Conservation (phyloP, 108 stramenopile species). For the Nitzschia inconspicua region DNA sequence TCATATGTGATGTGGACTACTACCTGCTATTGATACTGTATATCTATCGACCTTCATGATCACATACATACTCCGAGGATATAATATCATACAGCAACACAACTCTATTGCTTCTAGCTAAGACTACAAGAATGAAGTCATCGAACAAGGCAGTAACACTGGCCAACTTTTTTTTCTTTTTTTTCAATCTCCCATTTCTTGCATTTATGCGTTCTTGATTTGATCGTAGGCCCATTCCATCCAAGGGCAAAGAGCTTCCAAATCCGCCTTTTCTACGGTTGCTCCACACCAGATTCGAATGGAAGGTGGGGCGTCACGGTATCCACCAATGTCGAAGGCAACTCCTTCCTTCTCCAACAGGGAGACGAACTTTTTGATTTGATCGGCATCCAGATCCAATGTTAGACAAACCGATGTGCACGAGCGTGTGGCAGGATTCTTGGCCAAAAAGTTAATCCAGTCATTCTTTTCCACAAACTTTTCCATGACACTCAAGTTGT, state of each 20-base stretch:
- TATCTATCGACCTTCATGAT: too few relatives aligned
- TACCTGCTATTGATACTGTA: too few relatives aligned
- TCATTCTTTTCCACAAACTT: constrained; percentile 92
- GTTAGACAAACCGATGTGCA: constrained; percentile 97
- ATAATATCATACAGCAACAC: too few relatives aligned
- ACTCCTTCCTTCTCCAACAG: constrained; percentile 93
- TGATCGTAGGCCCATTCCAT: constrained; percentile 94
- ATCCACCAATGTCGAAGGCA: constrained; percentile 97
- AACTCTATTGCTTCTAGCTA: too few relatives aligned
- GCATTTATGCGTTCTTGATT: constrained; percentile 48
- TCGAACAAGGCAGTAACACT: too few relatives aligned
- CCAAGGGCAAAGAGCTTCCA: constrained; percentile 98
- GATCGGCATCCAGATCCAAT: constrained; percentile 85
- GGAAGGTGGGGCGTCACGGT: constrained; percentile 98
- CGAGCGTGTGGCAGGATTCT: constrained; percentile 92
- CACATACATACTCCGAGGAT: too few relatives aligned
- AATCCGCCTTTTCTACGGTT: constrained; percentile 96
- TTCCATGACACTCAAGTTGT: constrained; percentile 90
- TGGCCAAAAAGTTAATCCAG: constrained; percentile 96
- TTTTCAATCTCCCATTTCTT: too few relatives aligned
- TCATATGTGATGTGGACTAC: too few relatives aligned
- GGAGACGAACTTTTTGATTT: constrained; percentile 95
- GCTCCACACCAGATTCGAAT: constrained; percentile 99
- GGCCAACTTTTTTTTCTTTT: not conserved
- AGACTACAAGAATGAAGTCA: too few relatives aligned